These are phyloP conservation scores for Monosporascus sp. DNA, from an alignment of 2,329 filamentous ascomycete species.

Conservation along the genomic window DNA sequence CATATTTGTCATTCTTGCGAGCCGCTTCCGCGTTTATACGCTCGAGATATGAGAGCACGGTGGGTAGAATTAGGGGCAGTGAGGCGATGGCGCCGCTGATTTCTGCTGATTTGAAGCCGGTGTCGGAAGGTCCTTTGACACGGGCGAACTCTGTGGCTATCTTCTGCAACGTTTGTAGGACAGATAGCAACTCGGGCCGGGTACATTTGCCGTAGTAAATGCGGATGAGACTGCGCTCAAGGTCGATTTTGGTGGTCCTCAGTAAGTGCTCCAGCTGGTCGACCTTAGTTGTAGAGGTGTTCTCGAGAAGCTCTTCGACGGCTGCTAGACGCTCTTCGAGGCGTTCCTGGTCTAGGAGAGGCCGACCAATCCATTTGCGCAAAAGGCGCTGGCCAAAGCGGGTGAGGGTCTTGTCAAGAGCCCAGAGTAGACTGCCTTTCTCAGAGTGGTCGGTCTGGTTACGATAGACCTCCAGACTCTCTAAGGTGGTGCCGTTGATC, in stretches of 20 bases:
- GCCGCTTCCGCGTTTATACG: constrained; percentile 82
- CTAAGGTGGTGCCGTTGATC: constrained; percentile 88
- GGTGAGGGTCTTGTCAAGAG: constrained; percentile 85
- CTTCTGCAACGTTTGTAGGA: constrained; percentile 78
- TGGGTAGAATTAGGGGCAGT: constrained; percentile 70
- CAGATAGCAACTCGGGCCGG: constrained; percentile 76
- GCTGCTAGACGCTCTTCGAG: constrained; percentile 78
- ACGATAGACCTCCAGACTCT: constrained; percentile 90
- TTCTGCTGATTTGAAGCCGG: constrained; percentile 66
- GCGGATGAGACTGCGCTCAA: constrained; percentile 88
- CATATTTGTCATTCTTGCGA: constrained; percentile 83
- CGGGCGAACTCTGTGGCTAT: constrained; percentile 72
- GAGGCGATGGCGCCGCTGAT: constrained; percentile 67
- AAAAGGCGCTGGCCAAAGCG: constrained; percentile 83
- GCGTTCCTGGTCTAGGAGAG: constrained; percentile 68
- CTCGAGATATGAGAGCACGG: constrained; percentile 70
- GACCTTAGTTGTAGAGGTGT: constrained; percentile 59
- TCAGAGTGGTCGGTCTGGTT: constrained; percentile 84
- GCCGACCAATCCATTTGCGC: constrained; percentile 91
- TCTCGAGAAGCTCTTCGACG: constrained; percentile 77
- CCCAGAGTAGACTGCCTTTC: constrained; percentile 92
- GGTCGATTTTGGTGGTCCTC: constrained; percentile 66
- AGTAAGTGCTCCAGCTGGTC: constrained; percentile 73
- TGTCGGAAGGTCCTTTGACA: constrained; percentile 58
- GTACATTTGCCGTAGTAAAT: constrained; percentile 98